A percentile compares a stretch with the other conserved stretches of the same genome.
Conservation (phyloP, 1,139 yeast genomes). For the Candida frijolesensis region DNA sequence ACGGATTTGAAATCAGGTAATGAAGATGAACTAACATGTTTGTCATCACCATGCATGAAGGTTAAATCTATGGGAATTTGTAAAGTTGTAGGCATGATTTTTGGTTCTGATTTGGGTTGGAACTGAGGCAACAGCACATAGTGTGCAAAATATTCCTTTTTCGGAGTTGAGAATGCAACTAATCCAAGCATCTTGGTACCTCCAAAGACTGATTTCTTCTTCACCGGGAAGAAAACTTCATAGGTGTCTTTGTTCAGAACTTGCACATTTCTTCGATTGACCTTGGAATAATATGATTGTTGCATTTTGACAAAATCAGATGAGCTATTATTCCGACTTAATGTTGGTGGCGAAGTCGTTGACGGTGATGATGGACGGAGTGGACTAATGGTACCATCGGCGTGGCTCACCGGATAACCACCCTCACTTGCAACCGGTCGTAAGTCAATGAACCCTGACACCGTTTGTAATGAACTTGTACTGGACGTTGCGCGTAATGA, state of each 20-base stretch:
- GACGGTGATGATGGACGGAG: too few relatives aligned
- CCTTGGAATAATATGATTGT: slow-evolving; percentile 30
- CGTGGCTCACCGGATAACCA: too few relatives aligned
- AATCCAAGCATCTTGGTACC: slow-evolving; percentile 35
- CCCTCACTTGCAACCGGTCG: slow-evolving; percentile 2
- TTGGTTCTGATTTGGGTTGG: slow-evolving; percentile 3
- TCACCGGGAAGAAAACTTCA: slow-evolving; percentile 36
- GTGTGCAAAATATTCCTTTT: slow-evolving; percentile 25
- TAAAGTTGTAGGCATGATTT: slow-evolving; percentile 18
- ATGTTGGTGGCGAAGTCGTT: not conserved
- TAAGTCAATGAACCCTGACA: not conserved
- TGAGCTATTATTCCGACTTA: slow-evolving; percentile 24
- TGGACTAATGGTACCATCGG: not conserved
- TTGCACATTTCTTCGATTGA: slow-evolving; percentile 11
- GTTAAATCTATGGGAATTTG: slow-evolving; percentile 31
- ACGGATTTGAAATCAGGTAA: slow-evolving; percentile 35
- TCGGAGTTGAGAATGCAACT: slow-evolving; percentile 36
- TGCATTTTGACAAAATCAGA: slow-evolving; percentile 33
- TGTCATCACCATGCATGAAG: slow-evolving; percentile 24
- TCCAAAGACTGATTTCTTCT: slow-evolving; percentile 35
- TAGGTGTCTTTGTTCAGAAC: slow-evolving; percentile 19
- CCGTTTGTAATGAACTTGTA: not conserved
- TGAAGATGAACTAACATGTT: slow-evolving; percentile 12
- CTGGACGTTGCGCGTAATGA: slow-evolving; percentile 2
- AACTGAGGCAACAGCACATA: slow-evolving; percentile 21